Evolutionary conservation across 2,329 filamentous ascomycete genomes (phyloP), one percentile per base, ranked within the genome.

Genomic region (Thermoascus crustaceus): DNA sequence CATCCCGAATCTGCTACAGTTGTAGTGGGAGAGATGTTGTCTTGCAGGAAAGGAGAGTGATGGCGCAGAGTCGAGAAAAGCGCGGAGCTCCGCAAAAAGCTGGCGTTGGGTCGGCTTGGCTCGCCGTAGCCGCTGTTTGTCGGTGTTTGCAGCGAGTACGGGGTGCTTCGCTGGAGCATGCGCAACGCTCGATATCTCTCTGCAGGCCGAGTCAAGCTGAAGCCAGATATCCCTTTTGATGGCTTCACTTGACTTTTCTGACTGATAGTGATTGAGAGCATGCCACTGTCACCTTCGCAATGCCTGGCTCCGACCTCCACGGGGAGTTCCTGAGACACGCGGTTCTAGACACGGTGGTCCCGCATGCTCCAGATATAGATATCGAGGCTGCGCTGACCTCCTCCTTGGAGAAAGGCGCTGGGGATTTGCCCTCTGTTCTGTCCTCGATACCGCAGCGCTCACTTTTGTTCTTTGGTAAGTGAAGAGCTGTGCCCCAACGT

Each of bases 401-500:
- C 19, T 66, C 67, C 46, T 53, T 70, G 30, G 68, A 70, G 42
- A 52, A 52, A 7, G 54, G 58, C 34, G 58, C 65, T 30, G 67
- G 67, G 25, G 61, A 66, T 34, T 49, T 58, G 20, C 53, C 58
- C 5, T 64, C 64, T 3, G 60, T 68, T 18, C 50, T 73, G 13
- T 64, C 70, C 2, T 66, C 63, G 30, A 61, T 75, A 33, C 55
- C 61, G 13, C 70, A 75, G 44, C 64, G 73, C 41, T 61, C 67
- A 19, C 55, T 71, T 11, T 51, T 76, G 9, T 68, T 75, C 18
- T 72, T 74, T 44, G 72, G 72, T 67, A 56, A 30, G 57, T 35
- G 24, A 8, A 27, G 14, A 26, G 30, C 23, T 37, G 11, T 5
- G 17, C 16, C 21, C 27, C 33, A 34, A 19, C 32, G 35, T 32